Base-by-base conservation (phyloP, 352 stramenopile species). In the Vaucheria bursata region DNA sequence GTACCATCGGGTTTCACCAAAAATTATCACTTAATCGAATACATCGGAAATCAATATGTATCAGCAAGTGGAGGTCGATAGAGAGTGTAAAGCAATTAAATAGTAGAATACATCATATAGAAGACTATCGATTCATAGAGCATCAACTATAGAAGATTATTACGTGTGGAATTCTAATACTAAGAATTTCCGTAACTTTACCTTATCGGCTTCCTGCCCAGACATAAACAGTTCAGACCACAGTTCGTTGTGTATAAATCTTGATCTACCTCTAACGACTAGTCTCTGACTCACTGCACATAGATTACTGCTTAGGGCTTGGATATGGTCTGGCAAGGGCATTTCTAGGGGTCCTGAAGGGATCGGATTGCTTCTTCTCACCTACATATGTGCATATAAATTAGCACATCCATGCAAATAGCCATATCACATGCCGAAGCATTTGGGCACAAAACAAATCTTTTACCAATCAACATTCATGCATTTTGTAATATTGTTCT, bases 201-300 rank as follows among this genome's bases (percentile, higher is more conserved):
- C 68, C 77, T 73, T 36, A 67, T 82, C 77, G 1, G 77, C 68
- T 34, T 66, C 59, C 32, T 73, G 50, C 32, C 70, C 71, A 64
- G 50, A 79, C 59, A 79, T 65, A 50, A 82, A 82, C 8, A 82
- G 68, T 2, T 37, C 25, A 25, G 31, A 7, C 32, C 77, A 82
- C 77, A 82, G 68, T 29, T 67, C 73, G 65, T 82, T 82, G 77
- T 82, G 71, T 39, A 79, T 40, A 50, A 82, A 82, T 45, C 71
- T 40, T 65, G 39, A 73, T 39, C 71, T 71, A 1, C 77, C 77
- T 31, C 71, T 66, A 5, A 78, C 40, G 3, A 82, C 77, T 1
- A 82, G 53, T 33, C 77, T 40, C 18, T 77, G 72, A 40, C 59
- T 75, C 3, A 82, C 77, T 12, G 77, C 77, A 5, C 66, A 53